Evolutionary conservation across 306 rosid genomes (phyloP).

Genomic region (Cicer chorassanicum): DNA sequence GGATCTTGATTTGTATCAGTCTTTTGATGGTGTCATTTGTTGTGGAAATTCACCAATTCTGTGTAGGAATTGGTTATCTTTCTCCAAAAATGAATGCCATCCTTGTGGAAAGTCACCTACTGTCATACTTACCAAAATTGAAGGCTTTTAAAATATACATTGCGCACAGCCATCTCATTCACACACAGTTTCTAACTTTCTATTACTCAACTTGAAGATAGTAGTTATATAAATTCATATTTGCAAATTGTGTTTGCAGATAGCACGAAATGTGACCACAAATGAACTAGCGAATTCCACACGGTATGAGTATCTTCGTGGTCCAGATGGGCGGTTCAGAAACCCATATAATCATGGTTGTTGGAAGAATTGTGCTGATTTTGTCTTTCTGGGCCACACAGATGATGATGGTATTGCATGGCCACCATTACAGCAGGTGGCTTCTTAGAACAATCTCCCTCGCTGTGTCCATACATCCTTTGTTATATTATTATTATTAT

Average conservation of each 20-base stretch:
- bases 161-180: conserved; percentile 25
- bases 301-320: conserved; percentile 82
- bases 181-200: conserved; percentile 2
- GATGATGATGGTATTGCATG: conserved; percentile 72
- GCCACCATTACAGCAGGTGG: conserved; percentile 77
- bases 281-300: conserved; percentile 75
- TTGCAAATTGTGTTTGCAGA: conserved; percentile 55
- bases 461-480: conserved; percentile 27
- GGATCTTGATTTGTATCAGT: background rate
- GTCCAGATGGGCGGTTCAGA: conserved; percentile 81
- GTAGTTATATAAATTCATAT: conserved; percentile 36
- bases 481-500: conserved; percentile 42
- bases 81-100: conserved; percentile 24
- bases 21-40: background rate
- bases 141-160: conserved; percentile 26
- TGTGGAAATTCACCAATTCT: background rate
- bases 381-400: conserved; percentile 70
- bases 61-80: conserved; percentile 11
- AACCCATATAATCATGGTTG: conserved; percentile 88
- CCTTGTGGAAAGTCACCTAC: conserved; percentile 8
- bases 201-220: conserved; percentile 27
- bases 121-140: background rate
- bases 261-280: conserved; percentile 90
- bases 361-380: conserved; percentile 78
- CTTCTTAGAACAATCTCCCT: conserved; percentile 48